Evolutionary conservation across 257 asterid species (phyloP).

Genomic region (Penstemon eatonii): DNA sequence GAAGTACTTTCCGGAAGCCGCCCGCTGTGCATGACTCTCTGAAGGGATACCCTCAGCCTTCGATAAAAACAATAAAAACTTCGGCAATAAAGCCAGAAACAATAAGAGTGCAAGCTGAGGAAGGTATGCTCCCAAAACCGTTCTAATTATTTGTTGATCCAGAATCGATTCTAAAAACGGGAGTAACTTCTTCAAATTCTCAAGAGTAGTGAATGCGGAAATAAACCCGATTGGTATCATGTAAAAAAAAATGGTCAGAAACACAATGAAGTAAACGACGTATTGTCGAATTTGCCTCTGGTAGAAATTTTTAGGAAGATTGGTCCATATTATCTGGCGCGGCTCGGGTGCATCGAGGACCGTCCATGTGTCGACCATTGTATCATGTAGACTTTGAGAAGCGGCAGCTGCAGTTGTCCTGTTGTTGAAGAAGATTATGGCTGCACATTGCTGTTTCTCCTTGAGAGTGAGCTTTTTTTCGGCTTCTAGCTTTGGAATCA

Average conservation of each 20-base stretch:
- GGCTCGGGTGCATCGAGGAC: slow-evolving; percentile 81
- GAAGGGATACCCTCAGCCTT: slow-evolving; percentile 89
- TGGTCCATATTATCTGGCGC: slow-evolving; percentile 67
- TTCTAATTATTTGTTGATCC: slow-evolving; percentile 40
- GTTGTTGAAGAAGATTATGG: slow-evolving; percentile 74
- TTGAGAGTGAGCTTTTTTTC: slow-evolving; percentile 73
- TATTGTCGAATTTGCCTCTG: slow-evolving; percentile 60
- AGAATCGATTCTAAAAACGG: slow-evolving; percentile 69
- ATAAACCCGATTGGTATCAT: slow-evolving; percentile 81
- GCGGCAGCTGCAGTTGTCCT: slow-evolving; percentile 85
- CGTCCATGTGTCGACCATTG: slow-evolving; percentile 73
- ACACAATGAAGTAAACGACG: slow-evolving; percentile 57
- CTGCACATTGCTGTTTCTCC: slow-evolving; percentile 73
- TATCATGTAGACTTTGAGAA: slow-evolving; percentile 74
- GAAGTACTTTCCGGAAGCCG: slow-evolving; percentile 90
- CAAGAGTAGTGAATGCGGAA: slow-evolving; percentile 87
- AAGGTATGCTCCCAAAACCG: slow-evolving; percentile 77
- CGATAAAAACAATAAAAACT: slow-evolving; percentile 70
- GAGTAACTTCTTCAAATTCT: slow-evolving; percentile 65
- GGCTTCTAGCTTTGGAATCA: slow-evolving; percentile 56
- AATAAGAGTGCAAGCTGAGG: slow-evolving; percentile 90
- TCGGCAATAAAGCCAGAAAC: slow-evolving; percentile 81
- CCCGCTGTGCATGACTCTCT: slow-evolving; percentile 69
- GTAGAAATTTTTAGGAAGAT: slow-evolving; percentile 59
- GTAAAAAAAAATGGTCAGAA: slow-evolving; percentile 86